phyloP scores from a whole-genome alignment of 1,284 basidiomycete genomes.

The Tilletia horrida region DNA sequence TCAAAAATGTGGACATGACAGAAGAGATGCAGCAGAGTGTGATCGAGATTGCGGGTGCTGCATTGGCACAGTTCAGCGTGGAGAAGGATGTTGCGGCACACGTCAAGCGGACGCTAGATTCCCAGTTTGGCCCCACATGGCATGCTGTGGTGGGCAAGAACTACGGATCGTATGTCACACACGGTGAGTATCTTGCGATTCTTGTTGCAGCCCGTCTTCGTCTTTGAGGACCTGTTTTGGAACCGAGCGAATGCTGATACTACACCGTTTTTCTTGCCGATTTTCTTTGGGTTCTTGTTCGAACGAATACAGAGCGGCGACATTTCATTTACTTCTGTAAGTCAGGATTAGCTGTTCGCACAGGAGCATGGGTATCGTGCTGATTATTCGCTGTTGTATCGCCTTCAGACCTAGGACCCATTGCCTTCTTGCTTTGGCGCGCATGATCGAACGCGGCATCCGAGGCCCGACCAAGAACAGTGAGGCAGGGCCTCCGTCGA shows the following conservation, averaged over 20 bases:
- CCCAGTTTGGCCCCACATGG: slow-evolving; percentile 87
- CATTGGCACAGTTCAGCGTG: slow-evolving; percentile 83
- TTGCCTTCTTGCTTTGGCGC: slow-evolving; percentile 53
- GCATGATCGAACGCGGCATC: slow-evolving; percentile 27
- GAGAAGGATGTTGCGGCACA: slow-evolving; percentile 95
- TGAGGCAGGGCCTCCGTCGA: too few species aligned
- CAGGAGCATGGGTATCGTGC: too few species aligned
- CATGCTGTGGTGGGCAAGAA: slow-evolving; percentile 97
- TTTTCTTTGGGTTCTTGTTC: not conserved
- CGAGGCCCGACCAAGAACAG: too few species aligned
- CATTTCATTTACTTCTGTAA: slow-evolving; percentile 55
- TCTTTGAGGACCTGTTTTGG: too few species aligned
- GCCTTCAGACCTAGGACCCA: slow-evolving; percentile 46
- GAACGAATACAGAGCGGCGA: slow-evolving; percentile 38
- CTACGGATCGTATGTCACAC: slow-evolving; percentile 85
- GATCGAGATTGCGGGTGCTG: slow-evolving; percentile 78
- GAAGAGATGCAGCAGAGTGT: slow-evolving; percentile 92
- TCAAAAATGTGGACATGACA: slow-evolving; percentile 95
- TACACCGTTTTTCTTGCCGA: not conserved
- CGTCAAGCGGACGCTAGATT: slow-evolving; percentile 96
- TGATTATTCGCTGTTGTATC: not conserved
- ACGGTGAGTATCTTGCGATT: slow-evolving; percentile 69
- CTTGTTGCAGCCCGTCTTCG: too few species aligned
- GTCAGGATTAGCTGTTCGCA: slow-evolving; percentile 24
- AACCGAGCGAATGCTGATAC: not conserved